Conservation (phyloP, 768 basidiomycete genomes). For the Heimioporus sp. region DNA sequence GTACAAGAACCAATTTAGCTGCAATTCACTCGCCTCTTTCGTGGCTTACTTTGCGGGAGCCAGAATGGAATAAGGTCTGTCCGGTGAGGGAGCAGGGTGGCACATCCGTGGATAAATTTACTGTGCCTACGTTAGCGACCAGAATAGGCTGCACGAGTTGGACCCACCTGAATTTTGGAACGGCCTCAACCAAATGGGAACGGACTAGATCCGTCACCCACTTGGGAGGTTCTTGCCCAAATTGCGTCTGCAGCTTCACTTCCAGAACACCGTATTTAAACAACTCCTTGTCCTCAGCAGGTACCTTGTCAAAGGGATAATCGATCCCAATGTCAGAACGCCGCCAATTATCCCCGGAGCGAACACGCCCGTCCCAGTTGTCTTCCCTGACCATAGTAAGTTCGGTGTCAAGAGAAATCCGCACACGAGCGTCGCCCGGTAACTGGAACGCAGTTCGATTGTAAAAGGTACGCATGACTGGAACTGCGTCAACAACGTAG, state of each 20-base stretch:
- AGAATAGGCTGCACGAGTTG: constrained; percentile 14
- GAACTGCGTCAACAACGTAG: not conserved
- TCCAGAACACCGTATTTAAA: constrained; percentile 98
- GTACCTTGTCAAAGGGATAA: constrained; percentile 78
- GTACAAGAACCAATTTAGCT: not conserved
- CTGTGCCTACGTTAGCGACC: constrained; percentile 36
- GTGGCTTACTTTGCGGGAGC: constrained; percentile 82
- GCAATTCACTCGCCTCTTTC: not conserved
- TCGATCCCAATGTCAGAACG: constrained; percentile 93
- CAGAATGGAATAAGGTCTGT: constrained; percentile 98
- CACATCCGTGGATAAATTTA: constrained; percentile 96
- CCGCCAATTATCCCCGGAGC: constrained; percentile 91
- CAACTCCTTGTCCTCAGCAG: constrained; percentile 78
- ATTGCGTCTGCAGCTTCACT: constrained; percentile 95
- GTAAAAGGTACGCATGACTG: constrained; percentile 97
- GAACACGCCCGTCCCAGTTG: constrained; percentile 82
- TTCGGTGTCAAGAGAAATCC: constrained; percentile 97
- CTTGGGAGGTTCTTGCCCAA: constrained; percentile 91
- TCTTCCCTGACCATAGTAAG: constrained; percentile 94
- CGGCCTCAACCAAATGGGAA: constrained; percentile 93
- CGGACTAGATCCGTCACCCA: constrained; percentile 98
- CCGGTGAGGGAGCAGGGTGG: constrained; percentile 86
- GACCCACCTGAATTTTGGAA: constrained; percentile 88
- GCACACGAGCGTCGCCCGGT: constrained; percentile 96
- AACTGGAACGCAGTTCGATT: constrained; percentile 99